Percentiles rank a stretch among this genome's conserved stretches.
phyloP scores from a whole-genome alignment of 768 basidiomycete species.

The Pisolithus albus region DNA sequence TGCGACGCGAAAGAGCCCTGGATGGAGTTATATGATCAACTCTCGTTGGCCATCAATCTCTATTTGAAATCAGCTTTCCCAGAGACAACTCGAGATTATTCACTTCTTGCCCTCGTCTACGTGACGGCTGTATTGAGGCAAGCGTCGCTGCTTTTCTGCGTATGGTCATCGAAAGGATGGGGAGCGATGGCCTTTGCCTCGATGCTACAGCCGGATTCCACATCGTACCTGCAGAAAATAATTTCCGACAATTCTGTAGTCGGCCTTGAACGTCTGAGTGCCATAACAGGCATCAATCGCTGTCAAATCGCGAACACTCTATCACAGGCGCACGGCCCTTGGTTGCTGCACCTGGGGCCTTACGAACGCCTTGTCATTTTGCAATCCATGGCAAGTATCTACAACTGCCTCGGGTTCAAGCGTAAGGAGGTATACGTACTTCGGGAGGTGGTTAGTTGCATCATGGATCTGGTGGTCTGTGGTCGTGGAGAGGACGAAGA shows the following conservation, averaged over 20 bases:
- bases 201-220: constrained; percentile 62
- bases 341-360: constrained; percentile 73
- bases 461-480: constrained; percentile 82
- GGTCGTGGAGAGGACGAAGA: constrained; percentile 68
- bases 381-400: constrained; percentile 66
- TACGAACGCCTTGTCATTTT: constrained; percentile 68
- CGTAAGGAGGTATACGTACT: constrained; percentile 86
- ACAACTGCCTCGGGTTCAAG: constrained; percentile 73
- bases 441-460: constrained; percentile 77
- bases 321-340: constrained; percentile 79
- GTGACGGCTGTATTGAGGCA: constrained; percentile 63
- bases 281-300: constrained; percentile 64
- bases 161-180: constrained; percentile 88
- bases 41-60: constrained; percentile 53
- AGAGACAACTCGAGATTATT: constrained; percentile 49
- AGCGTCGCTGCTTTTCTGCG: constrained; percentile 62
- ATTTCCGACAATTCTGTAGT: constrained; percentile 43
- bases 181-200: constrained; percentile 69
- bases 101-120: constrained; percentile 64
- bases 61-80: constrained; percentile 55
- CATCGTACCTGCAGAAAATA: constrained; percentile 54
- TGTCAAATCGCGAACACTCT: constrained; percentile 57
- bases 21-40: constrained; percentile 67
- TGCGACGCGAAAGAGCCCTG: constrained; percentile 60
- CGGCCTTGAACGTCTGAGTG: constrained; percentile 58